Conservation (phyloP, 2,329 filamentous ascomycete genomes). For the Lecanicillium sp. region DNA sequence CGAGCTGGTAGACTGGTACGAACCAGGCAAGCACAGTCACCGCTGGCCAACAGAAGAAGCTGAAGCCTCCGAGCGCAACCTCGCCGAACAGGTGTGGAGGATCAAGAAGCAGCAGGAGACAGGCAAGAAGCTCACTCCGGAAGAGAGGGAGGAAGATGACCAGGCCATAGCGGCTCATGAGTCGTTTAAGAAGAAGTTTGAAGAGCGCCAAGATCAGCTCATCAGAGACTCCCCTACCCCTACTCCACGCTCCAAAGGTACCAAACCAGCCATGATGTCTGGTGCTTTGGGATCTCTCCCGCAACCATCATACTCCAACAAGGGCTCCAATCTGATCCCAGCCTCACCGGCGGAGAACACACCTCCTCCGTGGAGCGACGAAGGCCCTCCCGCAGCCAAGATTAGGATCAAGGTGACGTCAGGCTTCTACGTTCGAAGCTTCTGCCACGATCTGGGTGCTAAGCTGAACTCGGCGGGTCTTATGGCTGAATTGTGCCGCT, state of each 20-base stretch:
- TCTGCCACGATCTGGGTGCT: slow-evolving; percentile 84
- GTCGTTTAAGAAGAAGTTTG: slow-evolving; percentile 48
- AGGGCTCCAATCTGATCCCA: slow-evolving; percentile 47
- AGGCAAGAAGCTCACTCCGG: slow-evolving; percentile 39
- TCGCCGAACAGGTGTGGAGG: slow-evolving; percentile 65
- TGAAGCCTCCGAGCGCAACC: slow-evolving; percentile 61
- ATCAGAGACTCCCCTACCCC: slow-evolving; percentile 38
- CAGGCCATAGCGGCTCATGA: slow-evolving; percentile 48
- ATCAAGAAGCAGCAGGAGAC: slow-evolving; percentile 48
- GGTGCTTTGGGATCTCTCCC: slow-evolving; percentile 46
- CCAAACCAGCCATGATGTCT: slow-evolving; percentile 43
- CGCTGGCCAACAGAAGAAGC: slow-evolving; percentile 76
- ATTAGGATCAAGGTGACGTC: slow-evolving; percentile 90
- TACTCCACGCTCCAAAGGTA: slow-evolving; percentile 8
- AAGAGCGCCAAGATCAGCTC: slow-evolving; percentile 48
- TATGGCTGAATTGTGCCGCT: slow-evolving; percentile 78
- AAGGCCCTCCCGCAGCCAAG: slow-evolving; percentile 66
- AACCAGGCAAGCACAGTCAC: slow-evolving; percentile 71
- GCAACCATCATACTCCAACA: slow-evolving; percentile 27
- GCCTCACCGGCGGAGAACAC: slow-evolving; percentile 35
- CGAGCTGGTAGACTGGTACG: slow-evolving; percentile 76
- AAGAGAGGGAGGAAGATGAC: slow-evolving; percentile 47
- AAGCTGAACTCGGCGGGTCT: slow-evolving; percentile 73
- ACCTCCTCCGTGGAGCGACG: slow-evolving; percentile 48
- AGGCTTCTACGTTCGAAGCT: slow-evolving; percentile 91